phyloP scores from a whole-genome alignment of 2,329 filamentous ascomycete genomes.

The Fusarium chaquense region DNA sequence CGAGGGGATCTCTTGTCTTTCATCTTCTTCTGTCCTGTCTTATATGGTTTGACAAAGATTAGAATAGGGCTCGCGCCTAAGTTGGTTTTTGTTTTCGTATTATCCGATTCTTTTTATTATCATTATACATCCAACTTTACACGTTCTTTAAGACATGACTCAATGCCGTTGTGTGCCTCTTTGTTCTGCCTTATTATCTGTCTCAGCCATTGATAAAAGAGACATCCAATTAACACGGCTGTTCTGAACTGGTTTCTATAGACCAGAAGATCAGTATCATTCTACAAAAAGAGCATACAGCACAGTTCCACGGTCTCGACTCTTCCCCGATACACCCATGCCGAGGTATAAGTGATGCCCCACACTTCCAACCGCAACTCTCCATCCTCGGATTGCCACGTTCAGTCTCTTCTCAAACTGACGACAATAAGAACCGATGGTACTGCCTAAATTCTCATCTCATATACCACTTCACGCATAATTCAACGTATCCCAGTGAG shows the following conservation, averaged over 20 bases:
- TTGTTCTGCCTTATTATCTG: background rate
- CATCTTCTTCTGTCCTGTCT: background rate
- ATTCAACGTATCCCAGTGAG: no score
- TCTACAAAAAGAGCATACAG: accelerated
- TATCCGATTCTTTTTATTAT: background rate
- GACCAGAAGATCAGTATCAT: background rate
- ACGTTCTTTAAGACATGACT: constrained; percentile 2
- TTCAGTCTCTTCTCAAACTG: background rate
- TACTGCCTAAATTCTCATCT: no score
- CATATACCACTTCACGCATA: background rate
- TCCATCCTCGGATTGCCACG: background rate
- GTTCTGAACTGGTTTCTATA: background rate
- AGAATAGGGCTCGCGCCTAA: constrained; percentile 17
- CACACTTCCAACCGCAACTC: constrained; percentile 29
- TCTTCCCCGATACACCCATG: background rate
- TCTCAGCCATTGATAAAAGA: background rate
- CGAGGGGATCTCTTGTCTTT: background rate
- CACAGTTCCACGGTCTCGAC: background rate
- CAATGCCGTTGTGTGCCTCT: background rate
- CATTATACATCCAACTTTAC: constrained; percentile 12
- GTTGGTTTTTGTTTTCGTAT: background rate
- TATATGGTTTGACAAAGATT: constrained; percentile 5
- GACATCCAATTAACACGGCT: background rate
- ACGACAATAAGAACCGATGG: background rate
- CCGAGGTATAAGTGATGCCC: constrained; percentile 33